Conservation (phyloP, 2,329 filamentous ascomycete genomes). For the Sclerotinia sclerotiorum region DNA sequence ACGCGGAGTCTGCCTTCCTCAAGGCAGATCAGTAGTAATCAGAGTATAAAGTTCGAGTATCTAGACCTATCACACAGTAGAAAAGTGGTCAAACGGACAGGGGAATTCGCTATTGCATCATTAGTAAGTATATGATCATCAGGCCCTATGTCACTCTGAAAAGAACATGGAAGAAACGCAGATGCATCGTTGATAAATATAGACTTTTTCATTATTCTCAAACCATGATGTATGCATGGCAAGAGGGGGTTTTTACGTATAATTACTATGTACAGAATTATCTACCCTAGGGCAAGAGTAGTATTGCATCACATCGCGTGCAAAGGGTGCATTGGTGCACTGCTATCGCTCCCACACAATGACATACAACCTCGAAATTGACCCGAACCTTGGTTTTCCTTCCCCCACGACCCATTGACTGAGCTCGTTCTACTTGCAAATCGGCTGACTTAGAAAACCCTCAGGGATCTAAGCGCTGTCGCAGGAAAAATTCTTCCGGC, state of each 20-base stretch:
- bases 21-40: slow-evolving; percentile 11
- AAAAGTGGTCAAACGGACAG: neutral
- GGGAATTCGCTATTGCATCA: slow-evolving; percentile 10
- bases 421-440: neutral
- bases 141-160: slow-evolving; percentile 6
- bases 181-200: slow-evolving; percentile 21
- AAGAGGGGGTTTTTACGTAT: slow-evolving; percentile 20
- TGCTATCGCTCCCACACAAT: neutral
- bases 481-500: slow-evolving; percentile 38
- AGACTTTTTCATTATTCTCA: slow-evolving; percentile 21
- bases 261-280: neutral
- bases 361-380: slow-evolving; percentile 1
- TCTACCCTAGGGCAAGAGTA: neutral
- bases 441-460: neutral
- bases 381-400: neutral
- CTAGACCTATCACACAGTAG: neutral
- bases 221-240: slow-evolving; percentile 16
- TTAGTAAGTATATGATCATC: slow-evolving; percentile 1
- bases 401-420: neutral
- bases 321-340: neutral
- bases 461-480: slow-evolving; percentile 24
- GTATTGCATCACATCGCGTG: neutral
- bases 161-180: neutral
- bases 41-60: neutral
- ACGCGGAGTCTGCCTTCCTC: neutral